phyloP scores from a whole-genome alignment of 1,139 yeast genomes.

The Wickerhamiella pararugosa region DNA sequence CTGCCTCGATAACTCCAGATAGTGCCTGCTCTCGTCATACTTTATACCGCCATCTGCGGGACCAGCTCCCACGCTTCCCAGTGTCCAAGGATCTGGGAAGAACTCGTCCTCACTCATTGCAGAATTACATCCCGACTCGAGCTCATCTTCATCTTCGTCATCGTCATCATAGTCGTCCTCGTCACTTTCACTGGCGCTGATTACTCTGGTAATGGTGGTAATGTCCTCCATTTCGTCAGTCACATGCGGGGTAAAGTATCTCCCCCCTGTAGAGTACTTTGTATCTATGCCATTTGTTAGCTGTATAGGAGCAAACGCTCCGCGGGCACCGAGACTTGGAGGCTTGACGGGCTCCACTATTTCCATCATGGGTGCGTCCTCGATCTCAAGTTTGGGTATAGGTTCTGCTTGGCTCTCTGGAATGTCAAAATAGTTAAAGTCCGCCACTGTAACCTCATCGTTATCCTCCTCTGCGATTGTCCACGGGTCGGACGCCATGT shows the following conservation, averaged over 20 bases:
- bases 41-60: no score
- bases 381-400: neutral
- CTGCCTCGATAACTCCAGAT: no score
- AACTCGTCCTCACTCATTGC: neutral
- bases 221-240: neutral
- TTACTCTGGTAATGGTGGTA: neutral
- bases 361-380: neutral
- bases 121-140: neutral
- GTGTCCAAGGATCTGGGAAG: no score
- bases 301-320: slow-evolving; percentile 4
- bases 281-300: slow-evolving; percentile 1
- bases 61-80: no score
- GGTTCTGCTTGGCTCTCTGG: slow-evolving; percentile 8
- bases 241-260: slow-evolving; percentile 10
- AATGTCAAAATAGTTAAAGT: slow-evolving; percentile 16
- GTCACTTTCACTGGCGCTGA: neutral
- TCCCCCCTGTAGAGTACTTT: slow-evolving; percentile 16
- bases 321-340: neutral
- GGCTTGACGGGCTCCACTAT: neutral
- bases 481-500: slow-evolving; percentile 7
- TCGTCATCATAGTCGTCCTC: neutral
- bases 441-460: slow-evolving; percentile 15
- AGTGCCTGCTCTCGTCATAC: no score
- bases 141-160: slow-evolving; percentile 1
- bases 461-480: slow-evolving; percentile 8